Evolutionary conservation across 176 grass and related monocot genomes (phyloP), one percentile per base, ranked within the genome.

Genomic region (Zizania latifolia): DNA sequence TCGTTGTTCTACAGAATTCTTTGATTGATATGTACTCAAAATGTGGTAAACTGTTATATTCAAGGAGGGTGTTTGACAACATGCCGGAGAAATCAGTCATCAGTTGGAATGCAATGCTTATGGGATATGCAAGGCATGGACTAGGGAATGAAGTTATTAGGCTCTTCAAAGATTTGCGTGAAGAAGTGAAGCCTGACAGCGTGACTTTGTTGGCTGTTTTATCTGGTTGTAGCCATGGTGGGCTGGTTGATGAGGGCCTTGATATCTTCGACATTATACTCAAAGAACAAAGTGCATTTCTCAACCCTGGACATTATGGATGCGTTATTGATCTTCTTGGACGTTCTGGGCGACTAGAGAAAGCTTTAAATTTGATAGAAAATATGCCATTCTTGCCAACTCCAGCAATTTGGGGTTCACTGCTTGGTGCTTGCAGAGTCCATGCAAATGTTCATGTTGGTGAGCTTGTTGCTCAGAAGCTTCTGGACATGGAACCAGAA

Each of bases 11-110:
- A 38, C 81, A 87, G 65, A 93, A 90, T 84, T 93, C 84, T 87
- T 65, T 93, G 77, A 93, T 93, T 32, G 84, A 83, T 82, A 93
- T 93, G 91, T 90, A 93, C 66, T 87, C 84, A 46, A 93, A 93
- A 58, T 90, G 87, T 36, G 91, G 91, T 14, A 82, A 78, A 50
- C 78, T 93, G 68, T 85, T 68, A 76, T 89, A 85, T 40, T 78
- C 91, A 32, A 84, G 74, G 71, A 90, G 84, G 12, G 36, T 90
- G 70, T 93, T 93, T 80, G 84, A 90, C 56, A 76, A 37, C 24
- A 90, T 93, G 91, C 87, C 53, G 17, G 78, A 80, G 65, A 90
- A 78, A 82, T 90, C 91, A 72, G 70, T 84, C 43, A 66, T 90
- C 16, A 93, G 81, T 35, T 93, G 91, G 91, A 93, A 93, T 77